These are phyloP conservation scores for Silene conica DNA, from an alignment of 148 eudicot species.

Conservation along the genomic window DNA sequence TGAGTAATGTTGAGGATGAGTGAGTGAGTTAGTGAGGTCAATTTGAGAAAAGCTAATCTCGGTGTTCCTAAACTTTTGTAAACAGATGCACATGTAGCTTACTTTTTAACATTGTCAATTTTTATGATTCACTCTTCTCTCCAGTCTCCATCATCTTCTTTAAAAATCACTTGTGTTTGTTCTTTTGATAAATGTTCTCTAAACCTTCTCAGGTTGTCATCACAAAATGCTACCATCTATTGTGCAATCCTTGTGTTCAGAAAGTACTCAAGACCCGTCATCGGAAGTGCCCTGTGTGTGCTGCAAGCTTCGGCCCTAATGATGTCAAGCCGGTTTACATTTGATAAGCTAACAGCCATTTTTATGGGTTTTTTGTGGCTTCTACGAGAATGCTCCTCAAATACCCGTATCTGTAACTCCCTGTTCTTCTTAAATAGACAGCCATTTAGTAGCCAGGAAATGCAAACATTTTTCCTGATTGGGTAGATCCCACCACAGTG, in stretches of 20 bases:
- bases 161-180: not conserved
- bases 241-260: constrained; percentile 79
- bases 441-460: constrained; percentile 11
- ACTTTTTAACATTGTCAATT: not conserved
- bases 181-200: not conserved
- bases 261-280: constrained; percentile 59
- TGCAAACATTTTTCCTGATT: constrained; percentile 1
- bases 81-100: not conserved
- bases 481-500: constrained; percentile 13
- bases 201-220: constrained; percentile 69
- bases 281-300: constrained; percentile 89
- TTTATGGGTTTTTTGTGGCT: not conserved
- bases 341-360: constrained; percentile 25
- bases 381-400: constrained; percentile 6
- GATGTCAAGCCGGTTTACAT: constrained; percentile 95
- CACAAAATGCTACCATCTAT: constrained; percentile 91
- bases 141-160: not conserved
- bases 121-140: not conserved
- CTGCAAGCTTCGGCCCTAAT: constrained; percentile 76
- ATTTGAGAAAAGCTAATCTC: not conserved
- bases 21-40: not conserved
- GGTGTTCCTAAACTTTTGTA: not conserved
- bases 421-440: constrained; percentile 13
- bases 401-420: constrained; percentile 11
- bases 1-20: not conserved